These are phyloP conservation scores for Dictyophora rubrovolvata DNA, from an alignment of 768 basidiomycete genomes.

Conservation along the genomic window DNA sequence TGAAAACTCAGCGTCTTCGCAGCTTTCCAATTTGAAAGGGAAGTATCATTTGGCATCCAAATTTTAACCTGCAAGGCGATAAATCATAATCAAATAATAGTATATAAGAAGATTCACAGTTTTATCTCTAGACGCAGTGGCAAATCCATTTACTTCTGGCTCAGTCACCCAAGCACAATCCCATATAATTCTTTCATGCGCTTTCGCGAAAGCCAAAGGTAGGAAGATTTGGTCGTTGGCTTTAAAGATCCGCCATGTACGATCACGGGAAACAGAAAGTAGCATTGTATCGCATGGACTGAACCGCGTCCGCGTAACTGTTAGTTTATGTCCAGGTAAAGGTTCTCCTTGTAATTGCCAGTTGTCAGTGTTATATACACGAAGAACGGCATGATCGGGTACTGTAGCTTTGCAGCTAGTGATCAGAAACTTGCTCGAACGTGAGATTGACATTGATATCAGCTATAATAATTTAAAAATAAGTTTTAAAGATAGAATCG, in stretches of 20 bases:
- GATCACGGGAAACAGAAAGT: slow-evolving; percentile 82
- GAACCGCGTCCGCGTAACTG: slow-evolving; percentile 85
- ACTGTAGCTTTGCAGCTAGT: slow-evolving; percentile 87
- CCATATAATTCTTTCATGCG: slow-evolving; percentile 91
- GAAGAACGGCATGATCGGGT: slow-evolving; percentile 81
- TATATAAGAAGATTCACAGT: slow-evolving; percentile 42
- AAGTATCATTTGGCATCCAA: slow-evolving; percentile 43
- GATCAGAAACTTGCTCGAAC: slow-evolving; percentile 58
- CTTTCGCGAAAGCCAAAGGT: slow-evolving; percentile 62
- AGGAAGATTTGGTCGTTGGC: slow-evolving; percentile 34
- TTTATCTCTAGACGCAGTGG: slow-evolving; percentile 92
- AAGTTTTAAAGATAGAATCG: neutral
- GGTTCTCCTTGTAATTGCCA: slow-evolving; percentile 67
- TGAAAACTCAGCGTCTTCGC: slow-evolving; percentile 54
- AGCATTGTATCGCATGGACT: slow-evolving; percentile 74
- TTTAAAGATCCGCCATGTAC: slow-evolving; percentile 82
- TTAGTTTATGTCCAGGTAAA: slow-evolving; percentile 75
- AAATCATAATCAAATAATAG: neutral
- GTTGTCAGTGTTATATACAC: slow-evolving; percentile 62
- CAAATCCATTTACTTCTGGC: slow-evolving; percentile 65
- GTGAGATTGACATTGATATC: slow-evolving; percentile 70
- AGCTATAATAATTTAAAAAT: slow-evolving; percentile 38
- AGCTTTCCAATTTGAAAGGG: slow-evolving; percentile 39
- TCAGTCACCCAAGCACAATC: slow-evolving; percentile 73
- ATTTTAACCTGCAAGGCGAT: slow-evolving; percentile 57